These are phyloP conservation scores for Torulaspora microellipsoides DNA, from an alignment of 805 yeast species.

Conservation along the genomic window DNA sequence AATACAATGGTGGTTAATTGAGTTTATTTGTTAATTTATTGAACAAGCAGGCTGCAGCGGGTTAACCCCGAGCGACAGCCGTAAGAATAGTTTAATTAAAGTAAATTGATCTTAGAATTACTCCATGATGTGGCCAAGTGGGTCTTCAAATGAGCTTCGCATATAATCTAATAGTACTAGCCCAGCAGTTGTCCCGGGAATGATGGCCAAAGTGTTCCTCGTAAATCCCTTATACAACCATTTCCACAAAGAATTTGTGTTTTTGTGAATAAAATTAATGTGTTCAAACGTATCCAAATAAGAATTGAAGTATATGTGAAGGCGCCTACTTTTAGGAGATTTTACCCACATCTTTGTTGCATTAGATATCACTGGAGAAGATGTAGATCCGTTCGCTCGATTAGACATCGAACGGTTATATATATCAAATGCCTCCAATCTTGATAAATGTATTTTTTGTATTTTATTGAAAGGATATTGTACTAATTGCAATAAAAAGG, in stretches of 20 bases:
- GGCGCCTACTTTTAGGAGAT: conserved; percentile 17
- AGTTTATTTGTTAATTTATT: too few species aligned
- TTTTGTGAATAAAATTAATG: conserved; percentile 47
- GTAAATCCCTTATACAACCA: conserved; percentile 79
- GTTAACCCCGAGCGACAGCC: too few species aligned
- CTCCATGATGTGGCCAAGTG: conserved; percentile 4
- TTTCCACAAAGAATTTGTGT: conserved; percentile 44
- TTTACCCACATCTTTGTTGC: conserved; percentile 13
- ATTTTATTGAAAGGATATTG: conserved; percentile 80
- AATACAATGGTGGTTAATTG: too few species aligned
- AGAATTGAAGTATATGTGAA: conserved; percentile 59
- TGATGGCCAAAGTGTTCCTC: conserved; percentile 63
- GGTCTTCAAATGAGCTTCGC: conserved; percentile 42
- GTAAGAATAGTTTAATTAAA: too few species aligned
- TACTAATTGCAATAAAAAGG: conserved; percentile 65
- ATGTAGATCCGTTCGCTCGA: conserved; percentile 26
- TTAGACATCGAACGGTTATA: conserved; percentile 33
- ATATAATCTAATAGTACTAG: conserved; percentile 78
- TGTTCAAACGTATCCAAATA: conserved; percentile 72
- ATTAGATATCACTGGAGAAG: conserved; percentile 3
- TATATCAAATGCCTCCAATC: conserved; percentile 76
- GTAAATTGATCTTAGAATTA: neutral
- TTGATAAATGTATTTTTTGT: conserved; percentile 71
- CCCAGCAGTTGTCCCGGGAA: conserved; percentile 89
- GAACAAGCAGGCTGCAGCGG: too few species aligned